Conservation (phyloP, 2,329 filamentous ascomycete genomes). For the Aspergillus sp. region DNA sequence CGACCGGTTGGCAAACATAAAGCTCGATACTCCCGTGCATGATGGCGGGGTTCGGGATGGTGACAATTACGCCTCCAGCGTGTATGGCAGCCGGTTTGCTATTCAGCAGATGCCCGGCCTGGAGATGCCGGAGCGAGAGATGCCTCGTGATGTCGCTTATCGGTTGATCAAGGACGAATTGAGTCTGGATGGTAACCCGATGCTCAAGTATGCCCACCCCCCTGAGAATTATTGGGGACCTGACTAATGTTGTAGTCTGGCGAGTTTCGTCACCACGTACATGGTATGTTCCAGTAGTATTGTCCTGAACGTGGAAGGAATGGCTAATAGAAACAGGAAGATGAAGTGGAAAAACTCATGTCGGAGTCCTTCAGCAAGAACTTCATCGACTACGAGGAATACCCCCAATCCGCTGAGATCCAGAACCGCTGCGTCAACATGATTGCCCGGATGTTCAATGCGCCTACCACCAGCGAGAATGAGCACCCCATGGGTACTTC, state of each 20-base stretch:
- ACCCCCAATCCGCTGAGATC: conserved; percentile 72
- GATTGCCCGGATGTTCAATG: conserved; percentile 85
- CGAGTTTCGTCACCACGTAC: conserved; percentile 91
- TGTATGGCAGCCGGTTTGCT: conserved; percentile 84
- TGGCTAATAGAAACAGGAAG: conserved; percentile 53
- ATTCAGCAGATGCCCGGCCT: conserved; percentile 69
- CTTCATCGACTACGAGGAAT: conserved; percentile 87
- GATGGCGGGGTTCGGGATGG: conserved; percentile 22
- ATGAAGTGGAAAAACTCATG: conserved; percentile 96
- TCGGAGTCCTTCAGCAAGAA: conserved; percentile 86
- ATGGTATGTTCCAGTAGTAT: conserved; percentile 55
- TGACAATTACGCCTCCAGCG: conserved; percentile 58
- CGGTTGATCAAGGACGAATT: conserved; percentile 95
- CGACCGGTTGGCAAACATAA: conserved; percentile 42
- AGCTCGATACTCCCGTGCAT: conserved; percentile 35
- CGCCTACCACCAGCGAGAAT: conserved; percentile 51
- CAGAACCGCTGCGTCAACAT: conserved; percentile 89
- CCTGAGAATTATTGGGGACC: neutral
- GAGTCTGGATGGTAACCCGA: conserved; percentile 83
- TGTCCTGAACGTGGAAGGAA: neutral
- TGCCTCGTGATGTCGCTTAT: conserved; percentile 91
- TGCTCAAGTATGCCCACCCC: conserved; percentile 49
- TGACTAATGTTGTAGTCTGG: conserved; percentile 52
- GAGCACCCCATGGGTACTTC: conserved; percentile 74
- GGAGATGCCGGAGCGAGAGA: conserved; percentile 83